Percentiles rank a stretch among this genome's conserved stretches.
phyloP scores from a whole-genome alignment of 768 basidiomycete genomes.

The Coprinopsis strossmayeri region DNA sequence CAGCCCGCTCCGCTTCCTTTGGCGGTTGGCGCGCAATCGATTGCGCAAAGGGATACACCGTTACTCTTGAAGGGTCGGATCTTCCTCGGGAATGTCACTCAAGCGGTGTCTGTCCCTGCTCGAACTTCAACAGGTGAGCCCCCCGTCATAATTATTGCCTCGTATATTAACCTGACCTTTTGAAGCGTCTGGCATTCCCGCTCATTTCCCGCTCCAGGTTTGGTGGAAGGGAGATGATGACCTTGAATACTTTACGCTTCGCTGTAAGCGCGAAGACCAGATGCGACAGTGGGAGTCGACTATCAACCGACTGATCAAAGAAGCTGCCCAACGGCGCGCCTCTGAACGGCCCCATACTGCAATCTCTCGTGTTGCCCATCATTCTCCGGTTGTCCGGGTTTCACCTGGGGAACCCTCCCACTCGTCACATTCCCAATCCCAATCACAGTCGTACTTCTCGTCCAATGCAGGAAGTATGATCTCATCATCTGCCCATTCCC shows the following conservation, averaged over 20 bases:
- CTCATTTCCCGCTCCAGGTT: slow-evolving; percentile 76
- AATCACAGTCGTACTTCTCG: slow-evolving; percentile 28
- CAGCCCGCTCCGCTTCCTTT: slow-evolving; percentile 43
- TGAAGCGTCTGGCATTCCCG: slow-evolving; percentile 41
- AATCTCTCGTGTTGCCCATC: slow-evolving; percentile 40
- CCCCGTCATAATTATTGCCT: slow-evolving; percentile 7
- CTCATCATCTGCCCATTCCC: slow-evolving; percentile 26
- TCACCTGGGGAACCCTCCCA: slow-evolving; percentile 1
- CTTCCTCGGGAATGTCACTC: slow-evolving; percentile 92
- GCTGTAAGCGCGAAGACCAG: slow-evolving; percentile 89
- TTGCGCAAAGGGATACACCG: slow-evolving; percentile 67
- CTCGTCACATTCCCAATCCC: no score
- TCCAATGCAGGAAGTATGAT: slow-evolving; percentile 17
- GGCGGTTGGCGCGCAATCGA: slow-evolving; percentile 38
- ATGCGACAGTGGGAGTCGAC: slow-evolving; percentile 88
- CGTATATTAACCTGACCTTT: slow-evolving; percentile 3
- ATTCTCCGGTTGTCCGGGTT: slow-evolving; percentile 3
- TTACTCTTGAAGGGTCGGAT: slow-evolving; percentile 93
- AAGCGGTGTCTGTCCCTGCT: slow-evolving; percentile 58
- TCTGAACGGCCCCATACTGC: slow-evolving; percentile 44
- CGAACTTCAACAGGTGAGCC: slow-evolving; percentile 55
- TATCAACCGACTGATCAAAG: slow-evolving; percentile 82
- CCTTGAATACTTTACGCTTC: slow-evolving; percentile 89
- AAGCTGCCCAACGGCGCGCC: slow-evolving; percentile 61
- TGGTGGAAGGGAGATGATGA: slow-evolving; percentile 96